A percentile compares a stretch with the other conserved stretches of the same genome.
Conservation (phyloP, 495 filamentous ascomycete species). For the Annulohypoxylon moriforme region DNA sequence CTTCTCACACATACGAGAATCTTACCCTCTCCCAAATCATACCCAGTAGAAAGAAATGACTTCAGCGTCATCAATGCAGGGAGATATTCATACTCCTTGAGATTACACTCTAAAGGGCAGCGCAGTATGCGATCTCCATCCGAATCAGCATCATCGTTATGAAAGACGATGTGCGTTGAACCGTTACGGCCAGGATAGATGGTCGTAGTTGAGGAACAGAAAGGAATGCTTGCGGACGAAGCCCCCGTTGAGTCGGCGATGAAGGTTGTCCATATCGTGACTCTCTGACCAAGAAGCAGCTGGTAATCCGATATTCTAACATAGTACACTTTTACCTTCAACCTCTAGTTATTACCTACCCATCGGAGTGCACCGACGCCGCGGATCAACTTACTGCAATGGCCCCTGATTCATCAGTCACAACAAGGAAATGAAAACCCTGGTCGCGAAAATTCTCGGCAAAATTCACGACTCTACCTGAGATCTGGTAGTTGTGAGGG, state of each 20-base stretch:
- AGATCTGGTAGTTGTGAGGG: constrained; percentile 62
- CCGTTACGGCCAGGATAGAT: constrained; percentile 65
- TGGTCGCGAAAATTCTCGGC: constrained; percentile 43
- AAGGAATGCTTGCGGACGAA: constrained; percentile 41
- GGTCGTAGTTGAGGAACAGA: constrained; percentile 50
- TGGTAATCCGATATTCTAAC: constrained; percentile 43
- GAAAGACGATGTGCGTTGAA: constrained; percentile 63
- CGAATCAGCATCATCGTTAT: constrained; percentile 52
- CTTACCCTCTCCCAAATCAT: constrained; percentile 59
- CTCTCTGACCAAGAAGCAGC: constrained; percentile 55
- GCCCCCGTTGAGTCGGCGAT: constrained; percentile 50
- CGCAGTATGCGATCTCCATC: constrained; percentile 57
- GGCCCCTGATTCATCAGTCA: constrained; percentile 69
- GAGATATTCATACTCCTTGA: constrained; percentile 48
- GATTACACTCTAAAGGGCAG: constrained; percentile 57
- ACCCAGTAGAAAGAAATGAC: constrained; percentile 63
- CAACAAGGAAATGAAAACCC: constrained; percentile 65
- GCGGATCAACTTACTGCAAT: constrained; percentile 57
- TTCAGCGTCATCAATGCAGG: constrained; percentile 66
- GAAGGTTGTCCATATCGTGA: constrained; percentile 57
- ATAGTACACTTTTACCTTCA: constrained; percentile 59
- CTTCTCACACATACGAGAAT: constrained; percentile 68
- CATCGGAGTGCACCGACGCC: background rate
- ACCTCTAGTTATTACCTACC: constrained; percentile 1
- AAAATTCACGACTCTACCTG: constrained; percentile 70